These are phyloP conservation scores for Coemansia sp. DNA, from an alignment of 192 early-diverging fungal genomes.

Conservation along the genomic window DNA sequence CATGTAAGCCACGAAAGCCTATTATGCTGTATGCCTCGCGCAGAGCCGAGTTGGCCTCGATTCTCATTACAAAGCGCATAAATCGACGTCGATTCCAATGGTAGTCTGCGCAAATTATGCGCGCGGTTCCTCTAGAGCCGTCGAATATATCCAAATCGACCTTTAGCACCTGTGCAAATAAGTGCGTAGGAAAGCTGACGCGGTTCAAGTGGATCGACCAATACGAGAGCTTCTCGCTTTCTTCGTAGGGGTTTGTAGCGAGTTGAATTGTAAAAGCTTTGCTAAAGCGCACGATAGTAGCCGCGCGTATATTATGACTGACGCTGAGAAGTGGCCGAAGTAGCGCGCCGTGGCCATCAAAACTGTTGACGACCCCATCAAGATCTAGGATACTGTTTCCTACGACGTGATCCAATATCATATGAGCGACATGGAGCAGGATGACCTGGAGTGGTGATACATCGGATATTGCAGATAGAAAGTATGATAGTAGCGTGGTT, in stretches of 20 bases:
- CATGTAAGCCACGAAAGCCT: background rate
- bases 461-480: background rate
- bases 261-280: background rate
- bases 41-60: background rate
- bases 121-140: background rate
- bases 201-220: background rate
- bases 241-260: background rate
- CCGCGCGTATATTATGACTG: background rate
- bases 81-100: background rate
- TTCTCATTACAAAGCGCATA: background rate
- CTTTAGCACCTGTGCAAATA: background rate
- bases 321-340: background rate
- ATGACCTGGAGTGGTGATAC: background rate
- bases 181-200: background rate
- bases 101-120: background rate
- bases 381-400: background rate
- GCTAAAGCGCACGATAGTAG: background rate
- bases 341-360: background rate
- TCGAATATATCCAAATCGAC: background rate
- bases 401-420: background rate
- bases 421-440: background rate
- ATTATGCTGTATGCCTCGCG: background rate
- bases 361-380: background rate
- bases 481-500: background rate
- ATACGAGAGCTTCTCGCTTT: background rate